Conservation (phyloP, 768 basidiomycete species). For the Coprinellus micaceus region DNA sequence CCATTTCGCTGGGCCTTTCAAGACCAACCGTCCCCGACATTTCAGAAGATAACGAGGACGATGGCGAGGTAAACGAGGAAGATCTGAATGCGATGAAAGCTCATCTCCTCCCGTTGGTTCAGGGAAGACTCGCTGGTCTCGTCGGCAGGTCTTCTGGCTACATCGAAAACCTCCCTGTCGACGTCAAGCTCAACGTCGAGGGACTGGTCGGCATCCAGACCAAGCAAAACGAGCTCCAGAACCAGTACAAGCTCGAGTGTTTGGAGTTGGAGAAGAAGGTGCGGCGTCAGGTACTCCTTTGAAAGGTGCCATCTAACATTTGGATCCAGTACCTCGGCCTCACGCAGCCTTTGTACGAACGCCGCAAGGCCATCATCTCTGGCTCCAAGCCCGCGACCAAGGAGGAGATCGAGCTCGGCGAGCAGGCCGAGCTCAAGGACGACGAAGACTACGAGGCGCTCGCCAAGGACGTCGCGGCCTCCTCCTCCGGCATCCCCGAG, state of each 20-base stretch:
- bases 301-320: constrained; percentile 6
- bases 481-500: constrained; percentile 68
- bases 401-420: constrained; percentile 83
- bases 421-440: constrained; percentile 68
- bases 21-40: constrained; percentile 89
- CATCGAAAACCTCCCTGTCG: constrained; percentile 80
- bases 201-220: constrained; percentile 92
- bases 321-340: constrained; percentile 62
- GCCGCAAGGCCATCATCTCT: constrained; percentile 78
- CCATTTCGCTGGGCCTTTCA: constrained; percentile 74
- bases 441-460: constrained; percentile 37
- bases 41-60: constrained; percentile 73
- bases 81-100: constrained; percentile 45
- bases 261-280: constrained; percentile 96
- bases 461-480: constrained; percentile 20
- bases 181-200: constrained; percentile 82
- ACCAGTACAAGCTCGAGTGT: constrained; percentile 92
- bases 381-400: constrained; percentile 68
- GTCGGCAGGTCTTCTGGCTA: constrained; percentile 93
- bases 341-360: constrained; percentile 82
- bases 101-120: constrained; percentile 82
- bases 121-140: constrained; percentile 79
- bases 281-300: constrained; percentile 16
- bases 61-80: constrained; percentile 29
- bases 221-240: constrained; percentile 87